These are phyloP conservation scores for Neoboletus magnificus DNA, from an alignment of 768 basidiomycete genomes.

Conservation along the genomic window DNA sequence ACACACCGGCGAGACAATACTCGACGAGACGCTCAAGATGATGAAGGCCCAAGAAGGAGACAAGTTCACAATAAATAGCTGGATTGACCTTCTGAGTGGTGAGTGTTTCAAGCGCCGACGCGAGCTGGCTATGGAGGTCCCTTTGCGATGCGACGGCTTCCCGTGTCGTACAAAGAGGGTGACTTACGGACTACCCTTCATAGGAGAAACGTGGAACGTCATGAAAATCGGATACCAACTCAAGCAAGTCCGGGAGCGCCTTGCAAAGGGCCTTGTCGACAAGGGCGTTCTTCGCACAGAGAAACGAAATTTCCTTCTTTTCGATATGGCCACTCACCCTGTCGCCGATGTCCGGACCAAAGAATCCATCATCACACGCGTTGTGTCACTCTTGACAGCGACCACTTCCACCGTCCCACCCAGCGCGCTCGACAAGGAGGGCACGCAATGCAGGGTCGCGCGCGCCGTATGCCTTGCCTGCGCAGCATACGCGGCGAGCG, in stretches of 20 bases:
- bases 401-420: conserved; percentile 79
- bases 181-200: background rate
- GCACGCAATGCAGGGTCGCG: conserved; percentile 73
- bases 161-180: background rate
- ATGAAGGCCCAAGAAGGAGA: conserved; percentile 72
- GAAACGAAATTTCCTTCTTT: conserved; percentile 96
- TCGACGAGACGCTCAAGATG: conserved; percentile 95
- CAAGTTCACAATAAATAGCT: conserved; percentile 71
- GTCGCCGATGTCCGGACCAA: conserved; percentile 92
- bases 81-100: conserved; percentile 96
- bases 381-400: conserved; percentile 74
- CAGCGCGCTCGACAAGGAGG: conserved; percentile 69
- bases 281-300: conserved; percentile 99
- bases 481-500: conserved; percentile 91
- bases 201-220: conserved; percentile 99
- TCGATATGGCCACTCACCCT: conserved; percentile 99
- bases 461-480: conserved; percentile 86
- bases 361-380: conserved; percentile 75
- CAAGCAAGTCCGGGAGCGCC: conserved; percentile 95
- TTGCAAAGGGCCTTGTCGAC: conserved; percentile 96
- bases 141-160: background rate
- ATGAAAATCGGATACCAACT: conserved; percentile 99
- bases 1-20: conserved; percentile 92
- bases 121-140: background rate
- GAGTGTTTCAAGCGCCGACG: background rate